A percentile compares a stretch with the other conserved stretches of the same genome.
Conservation (phyloP, 2,329 filamentous ascomycete genomes). For the Stenocarpella maydis region DNA sequence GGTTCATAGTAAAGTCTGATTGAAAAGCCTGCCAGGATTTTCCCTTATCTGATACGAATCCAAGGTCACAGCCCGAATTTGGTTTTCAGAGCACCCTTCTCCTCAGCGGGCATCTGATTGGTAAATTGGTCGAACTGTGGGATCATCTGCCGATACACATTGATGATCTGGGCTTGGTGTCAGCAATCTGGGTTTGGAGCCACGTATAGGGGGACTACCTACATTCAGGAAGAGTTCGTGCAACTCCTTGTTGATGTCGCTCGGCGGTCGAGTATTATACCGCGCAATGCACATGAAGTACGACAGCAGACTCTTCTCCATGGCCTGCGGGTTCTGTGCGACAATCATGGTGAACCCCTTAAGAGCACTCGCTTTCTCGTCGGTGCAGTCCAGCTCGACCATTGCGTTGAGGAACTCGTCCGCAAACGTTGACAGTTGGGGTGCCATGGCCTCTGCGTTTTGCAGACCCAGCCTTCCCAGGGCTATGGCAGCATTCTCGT, state of each 20-base stretch:
- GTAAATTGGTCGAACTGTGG: constrained; percentile 66
- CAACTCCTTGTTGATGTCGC: constrained; percentile 69
- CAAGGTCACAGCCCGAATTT: constrained; percentile 49
- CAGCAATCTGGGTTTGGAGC: constrained; percentile 38
- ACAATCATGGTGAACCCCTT: constrained; percentile 89
- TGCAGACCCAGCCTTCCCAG: constrained; percentile 86
- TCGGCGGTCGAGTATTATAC: constrained; percentile 71
- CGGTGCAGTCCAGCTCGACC: constrained; percentile 83
- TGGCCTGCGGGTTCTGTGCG: constrained; percentile 85
- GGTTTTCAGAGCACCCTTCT: constrained; percentile 57
- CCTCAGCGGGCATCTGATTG: constrained; percentile 56
- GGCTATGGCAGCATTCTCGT: constrained; percentile 93
- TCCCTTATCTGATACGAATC: neutral
- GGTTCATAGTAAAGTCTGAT: neutral
- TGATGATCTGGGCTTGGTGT: constrained; percentile 50
- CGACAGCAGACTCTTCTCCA: constrained; percentile 83
- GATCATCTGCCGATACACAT: constrained; percentile 66
- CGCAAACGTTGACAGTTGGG: constrained; percentile 81
- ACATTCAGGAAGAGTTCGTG: constrained; percentile 81
- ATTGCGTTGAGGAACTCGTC: constrained; percentile 83
- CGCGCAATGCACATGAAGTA: constrained; percentile 87
- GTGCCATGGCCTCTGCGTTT: constrained; percentile 78
- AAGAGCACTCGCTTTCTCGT: constrained; percentile 94
- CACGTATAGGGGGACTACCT: constrained; percentile 50
- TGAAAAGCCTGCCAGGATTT: neutral